These are phyloP conservation scores for Neopestalotiopsis sp. DNA, from an alignment of 2,329 filamentous ascomycete genomes.

Conservation along the genomic window DNA sequence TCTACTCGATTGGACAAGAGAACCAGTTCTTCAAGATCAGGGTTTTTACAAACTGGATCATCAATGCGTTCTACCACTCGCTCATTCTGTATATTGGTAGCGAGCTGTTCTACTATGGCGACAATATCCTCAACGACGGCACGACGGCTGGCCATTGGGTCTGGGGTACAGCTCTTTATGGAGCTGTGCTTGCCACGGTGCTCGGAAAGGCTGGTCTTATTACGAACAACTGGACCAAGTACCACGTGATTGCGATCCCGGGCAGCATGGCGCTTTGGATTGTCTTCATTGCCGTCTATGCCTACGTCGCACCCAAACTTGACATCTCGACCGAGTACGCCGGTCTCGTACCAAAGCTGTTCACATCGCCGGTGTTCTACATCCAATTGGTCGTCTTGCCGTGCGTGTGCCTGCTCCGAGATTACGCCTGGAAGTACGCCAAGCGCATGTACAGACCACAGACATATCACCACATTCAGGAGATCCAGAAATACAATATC, in stretches of 20 bases:
- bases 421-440: constrained; percentile 96
- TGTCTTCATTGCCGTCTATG: constrained; percentile 87
- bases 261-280: constrained; percentile 93
- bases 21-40: constrained; percentile 93
- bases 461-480: constrained; percentile 97
- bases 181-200: constrained; percentile 89
- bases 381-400: constrained; percentile 84
- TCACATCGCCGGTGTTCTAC: constrained; percentile 87
- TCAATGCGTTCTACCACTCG: constrained; percentile 95
- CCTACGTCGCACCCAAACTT: constrained; percentile 81
- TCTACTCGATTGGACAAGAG: constrained; percentile 91
- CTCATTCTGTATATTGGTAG: constrained; percentile 88
- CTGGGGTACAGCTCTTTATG: constrained; percentile 96
- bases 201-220: constrained; percentile 93
- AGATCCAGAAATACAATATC: constrained; percentile 99
- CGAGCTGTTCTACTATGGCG: constrained; percentile 80
- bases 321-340: constrained; percentile 83
- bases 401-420: constrained; percentile 80
- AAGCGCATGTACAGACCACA: constrained; percentile 98
- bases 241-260: constrained; percentile 92
- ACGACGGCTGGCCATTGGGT: constrained; percentile 93
- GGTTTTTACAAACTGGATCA: constrained; percentile 91
- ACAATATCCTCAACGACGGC: constrained; percentile 80
- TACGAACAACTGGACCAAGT: constrained; percentile 99
- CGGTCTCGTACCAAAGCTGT: constrained; percentile 82